Evolutionary conservation across 306 rosid species (phyloP).

Genomic region (Dryas alaskensis): DNA sequence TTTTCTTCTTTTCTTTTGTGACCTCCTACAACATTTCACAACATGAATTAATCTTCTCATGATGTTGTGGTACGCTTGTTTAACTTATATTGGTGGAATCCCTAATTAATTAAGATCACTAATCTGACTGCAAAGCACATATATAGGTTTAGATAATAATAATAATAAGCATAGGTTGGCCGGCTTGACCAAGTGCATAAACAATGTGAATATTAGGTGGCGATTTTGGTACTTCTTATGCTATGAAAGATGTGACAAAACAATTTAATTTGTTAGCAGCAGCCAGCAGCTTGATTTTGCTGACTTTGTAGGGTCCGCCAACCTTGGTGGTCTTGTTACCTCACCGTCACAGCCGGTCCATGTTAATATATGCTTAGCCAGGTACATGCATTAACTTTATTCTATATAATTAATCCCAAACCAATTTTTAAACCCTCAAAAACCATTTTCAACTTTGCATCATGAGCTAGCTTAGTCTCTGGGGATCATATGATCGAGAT

Average conservation of each 20-base stretch:
- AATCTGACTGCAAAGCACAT: background rate
- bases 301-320: conserved; percentile 53
- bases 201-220: conserved; percentile 42
- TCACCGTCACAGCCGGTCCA: conserved; percentile 32
- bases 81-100: background rate
- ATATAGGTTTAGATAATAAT: background rate
- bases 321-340: conserved; percentile 26
- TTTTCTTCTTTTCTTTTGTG: background rate
- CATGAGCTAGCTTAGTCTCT: background rate
- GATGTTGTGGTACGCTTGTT: background rate
- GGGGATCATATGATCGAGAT: background rate
- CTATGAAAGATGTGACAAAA: conserved; percentile 18
- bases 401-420: background rate
- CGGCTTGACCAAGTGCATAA: conserved; percentile 40
- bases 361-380: conserved; percentile 2
- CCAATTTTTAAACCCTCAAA: background rate
- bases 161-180: conserved; percentile 28
- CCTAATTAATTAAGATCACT: background rate
- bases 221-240: conserved; percentile 28
- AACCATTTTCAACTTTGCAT: background rate
- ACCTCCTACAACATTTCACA: conserved; percentile 5
- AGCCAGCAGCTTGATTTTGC: conserved; percentile 7
- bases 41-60: background rate
- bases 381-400: conserved; percentile 5
- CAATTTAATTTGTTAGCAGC: background rate